Base-by-base conservation (phyloP, 495 filamentous ascomycete genomes). In the Penicillium pulvis region DNA sequence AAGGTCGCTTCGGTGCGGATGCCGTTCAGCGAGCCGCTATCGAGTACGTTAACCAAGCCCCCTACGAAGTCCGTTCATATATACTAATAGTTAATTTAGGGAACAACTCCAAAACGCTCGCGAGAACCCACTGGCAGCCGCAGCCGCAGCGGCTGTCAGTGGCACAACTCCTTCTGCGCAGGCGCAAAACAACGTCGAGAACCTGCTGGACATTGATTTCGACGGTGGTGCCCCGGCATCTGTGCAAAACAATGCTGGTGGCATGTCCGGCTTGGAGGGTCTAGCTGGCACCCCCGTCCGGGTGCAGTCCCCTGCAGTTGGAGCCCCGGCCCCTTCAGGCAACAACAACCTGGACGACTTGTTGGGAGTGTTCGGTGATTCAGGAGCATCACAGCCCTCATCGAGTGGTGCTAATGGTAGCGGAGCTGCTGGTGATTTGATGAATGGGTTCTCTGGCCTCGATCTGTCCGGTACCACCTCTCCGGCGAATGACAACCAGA, bases 181-280 rank as follows among this genome's bases (percentile, higher is more conserved):
- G 58, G 56, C 80, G 19, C 87, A 92, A 74, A 87, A 66, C 77
- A 97, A 97, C 69, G 85, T 90, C 59, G 94, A 98, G 71, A 98
- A 98, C 66, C 81, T 98, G 35, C 83, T 98, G 55, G 94, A 98
- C 73, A 97, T 98, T 66, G 94, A 98, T 77, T 98, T 98, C 71
- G 94, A 98, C 68, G 95, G 94, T 30, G 87, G 90, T 6, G 94
- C 91, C 23, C 95, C 94, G 0, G 94, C 94, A 14, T 92, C 88
- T 17, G 84, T 92, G 17, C 90, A 95, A 61, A 88, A 87, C 60
- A 82, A 83, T 43, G 83, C 76, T 10, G 74, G 70, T 24, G 85
- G 86, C 48, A 68, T 83, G 57, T 86, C 85, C 16, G 88, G 89
- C 17, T 75, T 92, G 1, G 90, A 91, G 69, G 89, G 87, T 12